Percentiles rank a stretch among this genome's conserved stretches.
These are phyloP conservation scores for Pseudovirgaria hyperparasitica DNA, from an alignment of 2,329 filamentous ascomycete species.

Conservation along the genomic window DNA sequence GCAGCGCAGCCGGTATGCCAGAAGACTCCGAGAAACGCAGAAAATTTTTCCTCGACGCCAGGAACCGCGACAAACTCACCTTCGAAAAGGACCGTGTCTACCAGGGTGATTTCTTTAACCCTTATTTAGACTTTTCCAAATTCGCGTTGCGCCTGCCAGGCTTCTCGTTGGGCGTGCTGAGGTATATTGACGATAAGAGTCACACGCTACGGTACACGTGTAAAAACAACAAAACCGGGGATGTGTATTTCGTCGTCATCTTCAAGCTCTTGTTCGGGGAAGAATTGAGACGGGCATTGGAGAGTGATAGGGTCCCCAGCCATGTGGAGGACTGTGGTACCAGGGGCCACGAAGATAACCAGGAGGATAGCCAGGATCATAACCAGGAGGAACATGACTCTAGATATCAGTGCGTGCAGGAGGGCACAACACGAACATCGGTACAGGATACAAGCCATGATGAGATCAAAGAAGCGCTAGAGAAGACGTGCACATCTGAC, in stretches of 20 bases:
- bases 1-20: slow-evolving; percentile 21
- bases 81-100: slow-evolving; percentile 33
- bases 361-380: no score
- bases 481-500: no score
- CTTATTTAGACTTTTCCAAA: slow-evolving; percentile 35
- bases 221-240: slow-evolving; percentile 27
- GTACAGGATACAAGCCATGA: no score
- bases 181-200: slow-evolving; percentile 35
- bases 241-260: slow-evolving; percentile 31
- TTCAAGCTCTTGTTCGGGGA: slow-evolving; percentile 33
- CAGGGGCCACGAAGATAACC: no score
- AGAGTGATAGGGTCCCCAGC: no score
- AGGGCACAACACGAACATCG: no score
- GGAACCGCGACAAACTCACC: slow-evolving; percentile 22
- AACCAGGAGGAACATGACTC: no score
- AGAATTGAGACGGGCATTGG: slow-evolving; percentile 24
- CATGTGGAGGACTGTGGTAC: no score
- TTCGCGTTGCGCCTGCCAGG: slow-evolving; percentile 33
- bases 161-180: slow-evolving; percentile 30
- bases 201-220: slow-evolving; percentile 34
- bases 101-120: slow-evolving; percentile 35
- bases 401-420: no score
- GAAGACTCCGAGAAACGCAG: slow-evolving; percentile 29
- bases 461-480: no score
- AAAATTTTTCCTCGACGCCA: slow-evolving; percentile 27